Conservation (phyloP, 441 rosid genomes). For the Erodium trifolium region DNA sequence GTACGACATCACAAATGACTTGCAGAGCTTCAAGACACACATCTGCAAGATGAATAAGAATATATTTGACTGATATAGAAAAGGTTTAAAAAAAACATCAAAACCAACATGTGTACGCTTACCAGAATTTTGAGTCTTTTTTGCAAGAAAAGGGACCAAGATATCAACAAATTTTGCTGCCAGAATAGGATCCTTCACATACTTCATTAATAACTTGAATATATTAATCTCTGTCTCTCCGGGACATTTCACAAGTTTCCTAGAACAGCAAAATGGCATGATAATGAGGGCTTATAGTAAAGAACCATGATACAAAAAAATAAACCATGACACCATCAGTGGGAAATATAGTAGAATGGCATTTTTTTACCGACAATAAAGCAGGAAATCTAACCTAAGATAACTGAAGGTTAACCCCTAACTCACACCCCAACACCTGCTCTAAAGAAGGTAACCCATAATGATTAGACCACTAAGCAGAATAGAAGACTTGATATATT, state of each 20-base stretch:
- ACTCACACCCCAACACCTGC: neutral
- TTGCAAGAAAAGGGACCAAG: constrained; percentile 58
- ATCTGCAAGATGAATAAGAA: constrained; percentile 38
- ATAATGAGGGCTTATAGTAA: constrained; percentile 1
- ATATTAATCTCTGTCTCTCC: constrained; percentile 55
- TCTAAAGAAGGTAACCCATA: neutral
- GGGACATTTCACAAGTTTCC: constrained; percentile 62
- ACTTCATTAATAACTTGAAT: constrained; percentile 61
- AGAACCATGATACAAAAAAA: neutral
- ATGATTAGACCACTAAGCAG: no score
- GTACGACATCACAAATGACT: constrained; percentile 49
- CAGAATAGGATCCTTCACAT: constrained; percentile 37
- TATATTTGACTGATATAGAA: constrained; percentile 17
- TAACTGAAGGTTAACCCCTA: neutral
- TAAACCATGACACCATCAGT: neutral
- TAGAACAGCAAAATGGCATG: constrained; percentile 28
- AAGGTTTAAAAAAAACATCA: constrained; percentile 9
- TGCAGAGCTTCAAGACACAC: constrained; percentile 47
- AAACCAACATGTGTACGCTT: constrained; percentile 19
- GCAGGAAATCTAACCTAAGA: neutral
- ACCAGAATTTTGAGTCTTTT: constrained; percentile 56
- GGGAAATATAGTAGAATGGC: neutral
- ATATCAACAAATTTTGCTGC: constrained; percentile 61
- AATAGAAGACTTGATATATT: neutral
- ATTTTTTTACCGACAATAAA: neutral